Conservation (phyloP, 306 rosid genomes). For the Quercus gilva region DNA sequence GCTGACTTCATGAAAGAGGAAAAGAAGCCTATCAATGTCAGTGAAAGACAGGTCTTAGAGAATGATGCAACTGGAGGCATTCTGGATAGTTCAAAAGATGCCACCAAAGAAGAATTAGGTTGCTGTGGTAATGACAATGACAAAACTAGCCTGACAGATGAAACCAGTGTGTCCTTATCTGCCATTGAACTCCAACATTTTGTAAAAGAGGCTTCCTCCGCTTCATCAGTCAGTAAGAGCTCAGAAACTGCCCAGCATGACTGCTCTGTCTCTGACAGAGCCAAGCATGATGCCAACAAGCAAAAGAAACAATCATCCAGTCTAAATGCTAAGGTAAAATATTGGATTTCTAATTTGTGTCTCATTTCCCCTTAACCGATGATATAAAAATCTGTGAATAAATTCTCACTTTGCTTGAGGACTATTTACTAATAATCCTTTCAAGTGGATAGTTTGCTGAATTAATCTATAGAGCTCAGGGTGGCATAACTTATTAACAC, state of each 20-base stretch:
- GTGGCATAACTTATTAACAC: not conserved
- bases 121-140: not conserved
- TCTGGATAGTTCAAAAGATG: not conserved
- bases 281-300: conserved; percentile 6
- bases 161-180: not conserved
- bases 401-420: not conserved
- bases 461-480: not conserved
- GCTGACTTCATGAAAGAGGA: not conserved
- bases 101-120: not conserved
- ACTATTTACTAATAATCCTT: not conserved
- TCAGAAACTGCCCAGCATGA: conserved; percentile 7
- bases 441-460: not conserved
- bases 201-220: not conserved
- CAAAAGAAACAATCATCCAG: conserved; percentile 2
- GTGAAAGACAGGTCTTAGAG: not conserved
- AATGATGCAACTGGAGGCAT: not conserved
- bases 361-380: not conserved
- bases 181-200: not conserved
- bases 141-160: not conserved
- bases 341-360: not conserved
- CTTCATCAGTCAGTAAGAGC: not conserved
- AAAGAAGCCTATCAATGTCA: not conserved
- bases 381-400: not conserved
- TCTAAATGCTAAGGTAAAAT: conserved; percentile 12
- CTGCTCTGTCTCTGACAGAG: not conserved